These are phyloP conservation scores for Wickerhamiella sergipiensis DNA, from an alignment of 805 yeast species.

Conservation along the genomic window DNA sequence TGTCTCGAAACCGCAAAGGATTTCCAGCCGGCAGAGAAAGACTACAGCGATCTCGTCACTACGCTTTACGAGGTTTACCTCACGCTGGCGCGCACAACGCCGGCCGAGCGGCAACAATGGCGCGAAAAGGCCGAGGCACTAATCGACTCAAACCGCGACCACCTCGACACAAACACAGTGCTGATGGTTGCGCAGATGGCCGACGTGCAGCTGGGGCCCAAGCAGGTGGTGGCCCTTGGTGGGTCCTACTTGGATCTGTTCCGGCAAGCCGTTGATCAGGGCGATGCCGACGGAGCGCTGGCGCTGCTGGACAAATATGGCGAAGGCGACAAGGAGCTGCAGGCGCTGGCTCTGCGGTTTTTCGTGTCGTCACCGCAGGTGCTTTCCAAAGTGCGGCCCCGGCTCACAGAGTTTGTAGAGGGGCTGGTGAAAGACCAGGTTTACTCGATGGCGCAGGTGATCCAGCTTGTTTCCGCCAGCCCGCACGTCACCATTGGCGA, in stretches of 20 bases:
- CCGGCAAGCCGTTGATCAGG: slow-evolving; percentile 45
- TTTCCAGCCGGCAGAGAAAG: slow-evolving; percentile 57
- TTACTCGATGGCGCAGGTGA: slow-evolving; percentile 61
- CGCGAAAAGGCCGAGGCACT: slow-evolving; percentile 45
- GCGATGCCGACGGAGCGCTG: slow-evolving; percentile 44
- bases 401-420: slow-evolving; percentile 37
- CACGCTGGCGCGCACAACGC: slow-evolving; percentile 35
- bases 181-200: slow-evolving; percentile 21
- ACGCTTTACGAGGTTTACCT: slow-evolving; percentile 77
- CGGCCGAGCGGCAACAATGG: slow-evolving; percentile 41
- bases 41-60: slow-evolving; percentile 57
- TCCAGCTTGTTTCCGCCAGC: slow-evolving; percentile 51
- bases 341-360: slow-evolving; percentile 47
- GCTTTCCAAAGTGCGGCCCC: slow-evolving; percentile 39
- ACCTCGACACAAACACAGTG: slow-evolving; percentile 43
- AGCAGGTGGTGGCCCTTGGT: slow-evolving; percentile 14
- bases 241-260: slow-evolving; percentile 51
- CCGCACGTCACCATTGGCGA: slow-evolving; percentile 58
- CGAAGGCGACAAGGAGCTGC: slow-evolving; percentile 47
- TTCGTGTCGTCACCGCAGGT: slow-evolving; percentile 42
- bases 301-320: slow-evolving; percentile 48
- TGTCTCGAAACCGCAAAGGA: slow-evolving; percentile 66
- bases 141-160: slow-evolving; percentile 32
- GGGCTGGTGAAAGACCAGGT: slow-evolving; percentile 39
- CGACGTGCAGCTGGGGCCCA: slow-evolving; percentile 15